Conservation (phyloP, 108 stramenopile species). For the Pseudonitzschia delicatissima region DNA sequence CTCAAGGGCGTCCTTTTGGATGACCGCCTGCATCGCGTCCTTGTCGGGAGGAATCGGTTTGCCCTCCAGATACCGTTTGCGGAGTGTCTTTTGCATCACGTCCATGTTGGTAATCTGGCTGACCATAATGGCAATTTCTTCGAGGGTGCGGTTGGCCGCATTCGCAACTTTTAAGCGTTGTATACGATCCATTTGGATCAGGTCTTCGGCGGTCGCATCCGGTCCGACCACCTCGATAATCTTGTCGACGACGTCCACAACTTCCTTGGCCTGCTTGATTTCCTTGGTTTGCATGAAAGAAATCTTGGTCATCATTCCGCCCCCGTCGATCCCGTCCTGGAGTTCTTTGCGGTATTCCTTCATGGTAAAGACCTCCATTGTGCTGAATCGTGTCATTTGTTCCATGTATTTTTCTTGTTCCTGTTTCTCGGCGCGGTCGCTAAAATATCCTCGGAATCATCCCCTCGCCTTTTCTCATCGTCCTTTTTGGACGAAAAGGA, state of each 20-base stretch:
- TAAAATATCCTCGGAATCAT: slow-evolving; percentile 45
- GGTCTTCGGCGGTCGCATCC: slow-evolving; percentile 47
- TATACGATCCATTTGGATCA: slow-evolving; percentile 48
- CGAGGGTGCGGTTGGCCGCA: slow-evolving; percentile 47
- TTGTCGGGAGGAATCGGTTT: slow-evolving; percentile 62
- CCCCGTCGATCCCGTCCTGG: slow-evolving; percentile 37
- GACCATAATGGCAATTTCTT: slow-evolving; percentile 62
- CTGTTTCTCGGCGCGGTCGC: slow-evolving; percentile 43
- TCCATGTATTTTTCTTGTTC: slow-evolving; percentile 59
- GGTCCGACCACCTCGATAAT: slow-evolving; percentile 58
- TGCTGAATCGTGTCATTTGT: slow-evolving; percentile 67
- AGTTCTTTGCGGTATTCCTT: slow-evolving; percentile 63
- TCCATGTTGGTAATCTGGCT: slow-evolving; percentile 72
- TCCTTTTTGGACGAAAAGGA: neutral
- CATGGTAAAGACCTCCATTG: slow-evolving; percentile 59
- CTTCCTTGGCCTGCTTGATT: slow-evolving; percentile 61
- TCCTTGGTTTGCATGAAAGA: slow-evolving; percentile 61
- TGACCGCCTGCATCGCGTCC: slow-evolving; percentile 51
- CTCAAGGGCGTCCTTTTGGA: slow-evolving; percentile 63
- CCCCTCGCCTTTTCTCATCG: slow-evolving; percentile 8
- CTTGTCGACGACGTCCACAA: slow-evolving; percentile 44
- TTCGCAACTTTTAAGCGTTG: slow-evolving; percentile 47
- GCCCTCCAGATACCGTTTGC: slow-evolving; percentile 57
- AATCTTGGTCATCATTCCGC: slow-evolving; percentile 61
- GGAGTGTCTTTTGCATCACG: slow-evolving; percentile 75